Base-by-base conservation (phyloP, 331 rosid species). In the Cydonia oblonga region DNA sequence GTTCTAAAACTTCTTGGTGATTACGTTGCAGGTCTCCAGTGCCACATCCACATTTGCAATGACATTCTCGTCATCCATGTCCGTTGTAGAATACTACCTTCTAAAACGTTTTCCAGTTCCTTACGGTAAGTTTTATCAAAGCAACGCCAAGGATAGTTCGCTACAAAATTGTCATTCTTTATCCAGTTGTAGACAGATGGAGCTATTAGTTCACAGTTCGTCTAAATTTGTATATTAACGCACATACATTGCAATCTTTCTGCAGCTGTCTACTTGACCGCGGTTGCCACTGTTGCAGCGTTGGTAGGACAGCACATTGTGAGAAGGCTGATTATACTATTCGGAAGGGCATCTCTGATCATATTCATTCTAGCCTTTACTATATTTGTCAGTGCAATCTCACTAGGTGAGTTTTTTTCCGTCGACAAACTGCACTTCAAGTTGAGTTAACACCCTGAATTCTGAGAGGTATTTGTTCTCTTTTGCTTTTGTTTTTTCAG, bases 21-120 rank as follows among this genome's bases (percentile, higher is more conserved):
- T 38, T 75, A 53, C 20, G 53, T 56, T 66, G 80, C 84, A 93
- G 98, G 98, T 93, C 58, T 90, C 98, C 49, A 38, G 42, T 38
- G 42, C 42, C 42, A 38, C 42, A 0, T 13, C 42, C 42, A 38
- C 42, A 38, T 38, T 93, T 70, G 97, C 96, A 63, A 93, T 91
- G 98, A 86, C 86, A 58, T 93, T 93, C 79, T 93, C 98, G n/a
- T 91, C 98, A 9, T 93, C 98, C 15, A 93, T 93, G 97, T 93
- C 98, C 51, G 97, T 93, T 5, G 89, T 93, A 57, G 97, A 93
- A 82, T 93, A 93, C 84, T 91, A 87, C 78, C 86, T 93, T 24
- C 81, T 93, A 20, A 88, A 85, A 72, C 97, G 96, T 75, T 93
- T 93, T 76, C 97, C 98, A 8, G 78, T 93, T 73, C 96, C 96